Percentiles rank a stretch among this genome's conserved stretches.
Evolutionary conservation across 441 rosid genomes (phyloP).

Genomic region (Corymbia citriodora): DNA sequence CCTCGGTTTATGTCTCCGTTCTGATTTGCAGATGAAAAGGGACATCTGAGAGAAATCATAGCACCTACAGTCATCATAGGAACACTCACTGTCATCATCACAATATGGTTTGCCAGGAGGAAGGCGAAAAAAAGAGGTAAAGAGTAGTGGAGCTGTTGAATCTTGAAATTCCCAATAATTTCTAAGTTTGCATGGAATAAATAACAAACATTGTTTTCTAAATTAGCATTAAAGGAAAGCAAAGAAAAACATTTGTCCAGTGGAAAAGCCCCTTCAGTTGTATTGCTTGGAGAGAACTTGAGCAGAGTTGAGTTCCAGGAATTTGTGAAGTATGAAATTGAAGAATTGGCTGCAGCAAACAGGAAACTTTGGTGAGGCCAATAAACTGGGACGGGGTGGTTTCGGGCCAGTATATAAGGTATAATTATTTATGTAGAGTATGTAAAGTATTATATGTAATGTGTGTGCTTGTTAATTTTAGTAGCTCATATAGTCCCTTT

Average conservation of each 20-base stretch:
- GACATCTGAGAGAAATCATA: slow-evolving; percentile 4
- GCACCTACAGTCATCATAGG: slow-evolving; percentile 2
- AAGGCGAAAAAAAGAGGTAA: slow-evolving; percentile 17
- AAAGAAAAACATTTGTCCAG: not conserved
- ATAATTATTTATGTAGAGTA: not conserved
- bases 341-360: not conserved
- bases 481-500: not conserved
- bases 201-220: not conserved
- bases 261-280: not conserved
- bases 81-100: not conserved
- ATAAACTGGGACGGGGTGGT: not conserved
- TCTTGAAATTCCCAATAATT: not conserved
- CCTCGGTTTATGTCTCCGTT: not conserved
- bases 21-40: slow-evolving; percentile 7
- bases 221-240: not conserved
- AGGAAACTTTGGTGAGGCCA: not conserved
- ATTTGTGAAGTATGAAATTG: not conserved
- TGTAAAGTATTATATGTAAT: not conserved
- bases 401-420: not conserved
- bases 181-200: not conserved
- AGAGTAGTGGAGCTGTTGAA: not conserved
- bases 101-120: slow-evolving; percentile 3
- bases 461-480: not conserved
- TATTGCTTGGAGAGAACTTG: not conserved
- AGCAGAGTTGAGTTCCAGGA: not conserved